Conservation (phyloP, 495 filamentous ascomycete genomes). For the Hypoxylon crocopeplum region DNA sequence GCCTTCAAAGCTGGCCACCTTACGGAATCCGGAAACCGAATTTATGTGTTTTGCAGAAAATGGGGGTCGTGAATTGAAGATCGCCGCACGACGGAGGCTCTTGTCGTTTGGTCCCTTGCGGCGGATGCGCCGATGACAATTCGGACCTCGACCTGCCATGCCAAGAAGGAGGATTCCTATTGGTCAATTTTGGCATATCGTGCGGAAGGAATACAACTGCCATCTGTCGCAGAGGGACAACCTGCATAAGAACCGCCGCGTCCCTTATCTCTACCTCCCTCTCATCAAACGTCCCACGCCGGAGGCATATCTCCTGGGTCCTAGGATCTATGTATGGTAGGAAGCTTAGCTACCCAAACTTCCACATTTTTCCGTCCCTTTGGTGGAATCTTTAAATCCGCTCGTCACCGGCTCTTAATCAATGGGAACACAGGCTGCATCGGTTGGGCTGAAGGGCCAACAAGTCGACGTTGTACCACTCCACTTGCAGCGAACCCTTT, state of each 20-base stretch:
- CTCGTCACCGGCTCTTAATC: constrained; percentile 27
- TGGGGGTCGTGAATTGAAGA: constrained; percentile 7
- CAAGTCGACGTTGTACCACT: constrained; percentile 25
- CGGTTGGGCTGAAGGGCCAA: constrained; percentile 32
- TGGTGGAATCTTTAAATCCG: constrained; percentile 13
- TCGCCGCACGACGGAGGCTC: not conserved
- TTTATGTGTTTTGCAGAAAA: constrained; percentile 12
- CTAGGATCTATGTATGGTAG: constrained; percentile 8
- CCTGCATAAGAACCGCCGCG: constrained; percentile 4
- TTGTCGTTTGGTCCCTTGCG: not conserved
- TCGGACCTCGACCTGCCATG: constrained; percentile 12
- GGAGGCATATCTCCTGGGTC: constrained; percentile 11
- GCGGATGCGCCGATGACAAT: constrained; percentile 15
- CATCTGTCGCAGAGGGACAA: not conserved
- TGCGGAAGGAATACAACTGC: constrained; percentile 1
- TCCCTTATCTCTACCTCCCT: constrained; percentile 18
- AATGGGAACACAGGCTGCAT: constrained; percentile 13
- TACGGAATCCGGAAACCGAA: constrained; percentile 24
- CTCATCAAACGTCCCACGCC: not conserved
- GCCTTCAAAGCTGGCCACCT: constrained; percentile 7
- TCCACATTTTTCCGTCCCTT: constrained; percentile 23
- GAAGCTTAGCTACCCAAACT: constrained; percentile 22
- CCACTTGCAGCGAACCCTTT: constrained; percentile 33
- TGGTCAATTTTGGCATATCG: not conserved
- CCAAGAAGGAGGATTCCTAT: constrained; percentile 1